phyloP scores from a whole-genome alignment of 805 yeast species.

The Kuraishia piskuri region DNA sequence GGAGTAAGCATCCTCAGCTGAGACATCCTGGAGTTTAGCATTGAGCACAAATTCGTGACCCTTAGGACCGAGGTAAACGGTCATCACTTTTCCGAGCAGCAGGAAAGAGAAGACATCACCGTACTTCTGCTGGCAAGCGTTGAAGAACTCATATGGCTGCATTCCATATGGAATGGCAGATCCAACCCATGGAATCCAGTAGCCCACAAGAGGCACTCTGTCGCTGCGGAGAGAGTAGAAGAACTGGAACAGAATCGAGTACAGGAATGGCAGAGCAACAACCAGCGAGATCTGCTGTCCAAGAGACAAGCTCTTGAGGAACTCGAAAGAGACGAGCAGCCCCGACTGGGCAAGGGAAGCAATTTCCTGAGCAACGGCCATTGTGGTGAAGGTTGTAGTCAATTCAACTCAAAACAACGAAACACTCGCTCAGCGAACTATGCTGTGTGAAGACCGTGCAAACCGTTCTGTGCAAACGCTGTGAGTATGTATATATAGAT shows the following conservation, averaged over 20 bases:
- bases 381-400: background rate
- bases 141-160: slow-evolving; percentile 89
- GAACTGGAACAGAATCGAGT: slow-evolving; percentile 59
- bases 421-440: too few species aligned
- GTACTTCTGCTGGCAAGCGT: slow-evolving; percentile 64
- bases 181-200: slow-evolving; percentile 95
- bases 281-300: slow-evolving; percentile 24
- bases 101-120: slow-evolving; percentile 93
- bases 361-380: slow-evolving; percentile 1
- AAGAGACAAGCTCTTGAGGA: slow-evolving; percentile 12
- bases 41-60: slow-evolving; percentile 96
- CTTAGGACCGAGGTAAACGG: slow-evolving; percentile 93
- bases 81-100: slow-evolving; percentile 84
- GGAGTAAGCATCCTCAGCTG: slow-evolving; percentile 93
- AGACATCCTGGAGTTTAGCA: slow-evolving; percentile 80
- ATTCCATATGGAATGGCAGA: slow-evolving; percentile 84
- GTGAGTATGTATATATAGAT: background rate
- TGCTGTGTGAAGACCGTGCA: too few species aligned
- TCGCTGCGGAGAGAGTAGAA: slow-evolving; percentile 66
- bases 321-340: background rate
- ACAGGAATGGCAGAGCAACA: slow-evolving; percentile 49
- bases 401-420: background rate
- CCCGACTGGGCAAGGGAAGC: background rate
- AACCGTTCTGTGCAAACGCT: too few species aligned
- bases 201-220: slow-evolving; percentile 83